These are phyloP conservation scores for Thalassia testudinum DNA, from an alignment of 116 monocot genomes.

Conservation along the genomic window DNA sequence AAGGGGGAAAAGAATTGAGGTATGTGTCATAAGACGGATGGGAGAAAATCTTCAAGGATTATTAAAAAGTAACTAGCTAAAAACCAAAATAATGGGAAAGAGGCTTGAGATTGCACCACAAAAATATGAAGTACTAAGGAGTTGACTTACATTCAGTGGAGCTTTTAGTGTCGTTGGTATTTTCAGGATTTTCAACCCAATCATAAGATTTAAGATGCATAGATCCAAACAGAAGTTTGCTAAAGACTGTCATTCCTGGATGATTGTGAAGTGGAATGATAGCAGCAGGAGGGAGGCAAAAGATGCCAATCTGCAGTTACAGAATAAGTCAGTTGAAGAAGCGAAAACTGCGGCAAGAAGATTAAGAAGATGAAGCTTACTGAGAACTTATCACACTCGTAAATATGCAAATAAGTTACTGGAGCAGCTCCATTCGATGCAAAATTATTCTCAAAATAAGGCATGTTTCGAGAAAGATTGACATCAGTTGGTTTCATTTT, in stretches of 20 bases:
- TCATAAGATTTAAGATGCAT: conserved; percentile 80
- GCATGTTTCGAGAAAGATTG: conserved; percentile 33
- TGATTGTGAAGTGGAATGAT: conserved; percentile 86
- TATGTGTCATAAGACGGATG: no score
- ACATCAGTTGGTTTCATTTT: conserved; percentile 54
- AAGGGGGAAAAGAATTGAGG: no score
- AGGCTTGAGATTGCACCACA: no score
- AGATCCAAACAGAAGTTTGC: conserved; percentile 70
- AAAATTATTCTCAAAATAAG: conserved; percentile 23
- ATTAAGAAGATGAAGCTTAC: conserved; percentile 19
- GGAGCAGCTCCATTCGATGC: conserved; percentile 10
- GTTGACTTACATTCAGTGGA: conserved; percentile 7
- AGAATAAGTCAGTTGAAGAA: not conserved
- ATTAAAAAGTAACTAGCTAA: no score
- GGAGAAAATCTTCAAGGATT: no score
- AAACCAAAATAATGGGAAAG: no score
- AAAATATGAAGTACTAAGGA: not conserved
- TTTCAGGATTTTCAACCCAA: conserved; percentile 28
- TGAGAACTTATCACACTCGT: conserved; percentile 58
- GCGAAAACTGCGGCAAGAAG: not conserved
- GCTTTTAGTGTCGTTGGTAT: not conserved
- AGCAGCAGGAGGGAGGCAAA: conserved; percentile 53
- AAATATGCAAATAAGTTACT: conserved; percentile 53
- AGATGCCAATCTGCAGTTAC: conserved; percentile 70
- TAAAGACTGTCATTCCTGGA: conserved; percentile 89